Base-by-base conservation (phyloP, 225 moss, liverwort and hornwort genomes). In the Pseudoscleropodium purum region DNA sequence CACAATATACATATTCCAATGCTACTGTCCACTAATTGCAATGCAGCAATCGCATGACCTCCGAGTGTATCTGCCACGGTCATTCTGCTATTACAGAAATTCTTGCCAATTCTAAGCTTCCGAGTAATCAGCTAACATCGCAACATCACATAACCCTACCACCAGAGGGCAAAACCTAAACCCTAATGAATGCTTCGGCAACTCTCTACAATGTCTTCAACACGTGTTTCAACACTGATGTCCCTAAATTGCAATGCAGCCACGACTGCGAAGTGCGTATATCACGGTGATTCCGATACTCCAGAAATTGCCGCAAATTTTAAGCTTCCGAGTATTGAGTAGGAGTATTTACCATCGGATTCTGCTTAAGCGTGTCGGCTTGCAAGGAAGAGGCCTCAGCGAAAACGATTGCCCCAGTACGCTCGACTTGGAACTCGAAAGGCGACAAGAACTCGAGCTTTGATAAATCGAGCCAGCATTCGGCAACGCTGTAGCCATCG, bases 271-370 rank as follows among this genome's bases (percentile, higher is more conserved):
- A n/a, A 72, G 33, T 64, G 39, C 49, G 11, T 7, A 66, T 11
- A 34, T 69, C n/a, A 64, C 39, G 31, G 24, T 9, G 24, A 91
- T 18, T 54, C 82, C 47, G 23, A 33, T 16, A 70, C 6, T 81
- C 39, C 64, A 78, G 39, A 69, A 67, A 81, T 77, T 70, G 68
- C 5, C 34, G 63, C 68, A 29, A 62, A 76, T 37, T 54, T 33
- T 29, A 87, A 82, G 31, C 84, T 51, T 89, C 23, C 15, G 37
- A 92, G 45, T 31, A 25, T 4, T 33, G 67, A 67, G 27, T 33
- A 45, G 3, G 49, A 79, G 23, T 79, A 56, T 89, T 87, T 83
- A 94, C 94, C 94, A 91, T n/a, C 84, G 90, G 60, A 93, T 94
- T 84, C 86, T 85, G 52, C 83, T 70, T 26, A 86, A 59, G 18